Conservation (phyloP, 192 early-diverging fungal species). For the Allomyces arbusculus region DNA sequence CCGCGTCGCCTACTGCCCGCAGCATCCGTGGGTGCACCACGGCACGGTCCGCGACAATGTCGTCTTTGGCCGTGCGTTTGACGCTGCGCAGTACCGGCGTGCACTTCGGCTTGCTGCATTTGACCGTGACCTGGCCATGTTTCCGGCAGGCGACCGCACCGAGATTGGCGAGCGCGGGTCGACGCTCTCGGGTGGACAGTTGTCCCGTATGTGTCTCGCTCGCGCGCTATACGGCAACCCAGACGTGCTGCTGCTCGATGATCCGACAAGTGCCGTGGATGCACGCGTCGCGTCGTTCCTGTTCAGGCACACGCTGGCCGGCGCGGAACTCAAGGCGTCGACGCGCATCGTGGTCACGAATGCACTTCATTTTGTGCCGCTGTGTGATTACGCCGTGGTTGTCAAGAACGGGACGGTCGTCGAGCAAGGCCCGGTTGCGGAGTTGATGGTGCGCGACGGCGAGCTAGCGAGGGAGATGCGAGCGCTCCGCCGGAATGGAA, state of each 20-base stretch:
- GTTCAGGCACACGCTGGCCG: conserved; percentile 36
- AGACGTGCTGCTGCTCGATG: conserved; percentile 46
- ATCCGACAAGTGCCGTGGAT: conserved; percentile 47
- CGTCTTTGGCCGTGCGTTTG: conserved; percentile 34
- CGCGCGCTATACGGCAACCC: conserved; percentile 40
- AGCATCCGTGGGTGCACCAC: conserved; percentile 48
- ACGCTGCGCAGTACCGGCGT: conserved; percentile 25
- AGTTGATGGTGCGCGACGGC: conserved; percentile 34
- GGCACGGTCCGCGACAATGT: conserved; percentile 44
- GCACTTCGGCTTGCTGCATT: conserved; percentile 34
- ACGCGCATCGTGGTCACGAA: conserved; percentile 73
- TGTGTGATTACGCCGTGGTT: conserved; percentile 46
- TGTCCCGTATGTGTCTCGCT: conserved; percentile 42
- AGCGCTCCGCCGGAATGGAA: conserved; percentile 32
- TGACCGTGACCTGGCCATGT: conserved; percentile 28
- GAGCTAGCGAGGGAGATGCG: conserved; percentile 38
- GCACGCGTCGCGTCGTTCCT: conserved; percentile 31
- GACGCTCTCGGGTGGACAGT: conserved; percentile 38
- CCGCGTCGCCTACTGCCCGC: conserved; percentile 31
- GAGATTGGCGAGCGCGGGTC: conserved; percentile 47
- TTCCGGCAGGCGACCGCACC: conserved; percentile 29
- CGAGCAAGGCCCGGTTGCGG: conserved; percentile 38
- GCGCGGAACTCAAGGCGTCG: conserved; percentile 40
- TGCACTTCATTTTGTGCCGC: conserved; percentile 50
- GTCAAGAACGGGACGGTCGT: conserved; percentile 51